Percentiles rank a stretch among this genome's conserved stretches.
Evolutionary conservation across 78 protist genomes (phyloP).

Genomic region (Dictyostelium firmibasis): DNA sequence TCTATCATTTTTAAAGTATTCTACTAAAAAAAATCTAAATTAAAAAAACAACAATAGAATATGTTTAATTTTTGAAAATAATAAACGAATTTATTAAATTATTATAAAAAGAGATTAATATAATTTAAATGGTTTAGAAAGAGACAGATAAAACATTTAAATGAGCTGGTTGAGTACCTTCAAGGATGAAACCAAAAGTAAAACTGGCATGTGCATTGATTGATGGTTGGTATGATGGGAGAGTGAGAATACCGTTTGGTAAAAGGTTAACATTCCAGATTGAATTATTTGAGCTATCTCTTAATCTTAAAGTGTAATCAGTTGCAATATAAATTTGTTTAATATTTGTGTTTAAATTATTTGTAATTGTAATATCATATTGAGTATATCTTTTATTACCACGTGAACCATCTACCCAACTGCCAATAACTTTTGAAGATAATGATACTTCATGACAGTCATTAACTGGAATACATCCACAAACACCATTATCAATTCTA

Average conservation of each 20-base stretch:
- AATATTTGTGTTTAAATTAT: neutral
- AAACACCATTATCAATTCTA: neutral
- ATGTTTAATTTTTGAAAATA: too few relatives aligned
- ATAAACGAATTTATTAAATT: too few relatives aligned
- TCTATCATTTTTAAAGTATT: too few relatives aligned
- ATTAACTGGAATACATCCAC: neutral
- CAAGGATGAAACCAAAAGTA: conserved; percentile 27
- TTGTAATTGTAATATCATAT: conserved; percentile 15
- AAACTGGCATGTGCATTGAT: neutral
- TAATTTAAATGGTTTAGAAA: too few relatives aligned
- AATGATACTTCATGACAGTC: neutral
- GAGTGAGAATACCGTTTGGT: neutral
- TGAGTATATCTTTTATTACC: conserved; percentile 5
- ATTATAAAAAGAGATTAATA: too few relatives aligned
- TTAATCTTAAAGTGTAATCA: conserved; percentile 12
- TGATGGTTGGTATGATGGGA: neutral
- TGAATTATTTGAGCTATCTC: neutral
- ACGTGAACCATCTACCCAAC: neutral
- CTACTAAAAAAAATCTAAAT: too few relatives aligned
- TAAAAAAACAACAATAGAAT: too few relatives aligned
- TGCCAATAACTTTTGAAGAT: neutral
- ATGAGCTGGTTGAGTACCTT: conserved; percentile 2
- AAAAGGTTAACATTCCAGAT: conserved; percentile 17
- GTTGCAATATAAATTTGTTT: conserved; percentile 18
- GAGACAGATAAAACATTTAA: neutral